Base-by-base conservation (phyloP, 495 filamentous ascomycete genomes). In the Saxophila tyrrhenica region DNA sequence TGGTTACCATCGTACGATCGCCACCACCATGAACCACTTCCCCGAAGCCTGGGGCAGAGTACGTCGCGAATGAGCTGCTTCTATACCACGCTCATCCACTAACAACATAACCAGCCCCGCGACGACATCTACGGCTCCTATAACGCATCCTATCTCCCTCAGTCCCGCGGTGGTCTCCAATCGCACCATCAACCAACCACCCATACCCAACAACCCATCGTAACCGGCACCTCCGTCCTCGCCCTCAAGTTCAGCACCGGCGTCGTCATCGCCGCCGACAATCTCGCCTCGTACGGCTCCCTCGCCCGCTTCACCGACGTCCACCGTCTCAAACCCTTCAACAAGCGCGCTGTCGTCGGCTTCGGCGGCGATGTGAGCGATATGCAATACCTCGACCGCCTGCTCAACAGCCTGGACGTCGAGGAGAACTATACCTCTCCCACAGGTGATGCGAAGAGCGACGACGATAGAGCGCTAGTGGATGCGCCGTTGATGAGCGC, bases 11-110 rank as follows among this genome's bases (percentile, higher is more conserved):
- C 29, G 7, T 35, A 5, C 5, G 13, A 11, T 29, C 11, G 20
- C 25, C 15, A 38, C 48, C 56, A 62, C 24, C 54, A 97, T 97
- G 91, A 90, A 96, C 70, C 91, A 97, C 73, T 80, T 87, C 67
- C 91, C 91, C 55, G 86, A 94, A 81, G 83, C 83, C 62, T 97
- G 91, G 91, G 91, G 91, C 67, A 85, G 91, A 72, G 92, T 96
- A 87, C 66, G 82, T 72, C 15, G 35, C n/a, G n/a, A n/a, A n/a
- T n/a, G n/a, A n/a, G n/a, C n/a, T n/a, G 57, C 20, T 23, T 21
- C 45, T 48, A 15, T 22, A 25, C 8, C 51, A 42, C 39, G 17
- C 48, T 38, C 48, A 19, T 35, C 29, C 29, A 35, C 29, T 35
- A 35, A 35, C 29, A 35, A 5, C 20, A 2, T 9, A 13, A 41